Conservation (phyloP, 2,329 filamentous ascomycete species). For the Stagonosporopsis tanaceti region DNA sequence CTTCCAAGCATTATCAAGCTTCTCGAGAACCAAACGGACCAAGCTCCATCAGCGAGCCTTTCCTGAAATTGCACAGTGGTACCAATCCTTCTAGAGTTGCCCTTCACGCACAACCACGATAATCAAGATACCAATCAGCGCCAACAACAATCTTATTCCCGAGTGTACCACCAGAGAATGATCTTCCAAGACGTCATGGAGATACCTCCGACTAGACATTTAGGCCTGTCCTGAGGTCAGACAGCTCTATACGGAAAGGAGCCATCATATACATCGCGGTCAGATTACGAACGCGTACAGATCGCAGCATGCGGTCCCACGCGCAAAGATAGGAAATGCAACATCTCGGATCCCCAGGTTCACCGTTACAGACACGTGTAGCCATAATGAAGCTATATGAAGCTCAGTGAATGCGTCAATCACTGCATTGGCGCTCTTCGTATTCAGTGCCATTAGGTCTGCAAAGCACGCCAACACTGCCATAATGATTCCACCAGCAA, state of each 20-base stretch:
- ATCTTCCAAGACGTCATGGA: not conserved
- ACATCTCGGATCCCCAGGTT: slow-evolving; percentile 17
- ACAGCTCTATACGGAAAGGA: not conserved
- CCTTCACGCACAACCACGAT: slow-evolving; percentile 4
- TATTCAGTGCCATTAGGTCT: not conserved
- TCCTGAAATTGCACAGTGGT: not conserved
- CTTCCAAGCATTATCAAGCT: slow-evolving; percentile 10
- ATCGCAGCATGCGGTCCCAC: not conserved
- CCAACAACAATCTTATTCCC: not conserved
- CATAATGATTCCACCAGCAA: slow-evolving; percentile 6
- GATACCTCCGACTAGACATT: not conserved
- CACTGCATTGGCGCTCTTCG: slow-evolving; percentile 2
- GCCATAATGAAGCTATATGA: slow-evolving; percentile 11
- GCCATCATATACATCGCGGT: slow-evolving; percentile 4
- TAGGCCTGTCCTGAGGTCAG: slow-evolving; percentile 7
- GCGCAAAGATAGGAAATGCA: not conserved
- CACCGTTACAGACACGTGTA: slow-evolving; percentile 2
- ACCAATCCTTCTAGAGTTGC: slow-evolving; percentile 6
- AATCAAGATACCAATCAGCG: not conserved
- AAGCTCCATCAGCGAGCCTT: not conserved
- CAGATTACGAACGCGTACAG: not conserved
- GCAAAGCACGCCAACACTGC: not conserved
- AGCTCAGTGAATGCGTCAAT: not conserved
- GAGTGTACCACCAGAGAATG: not conserved
- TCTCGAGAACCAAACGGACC: not conserved